phyloP scores from a whole-genome alignment of 208 protist species.

The Crithidia fasciculata region DNA sequence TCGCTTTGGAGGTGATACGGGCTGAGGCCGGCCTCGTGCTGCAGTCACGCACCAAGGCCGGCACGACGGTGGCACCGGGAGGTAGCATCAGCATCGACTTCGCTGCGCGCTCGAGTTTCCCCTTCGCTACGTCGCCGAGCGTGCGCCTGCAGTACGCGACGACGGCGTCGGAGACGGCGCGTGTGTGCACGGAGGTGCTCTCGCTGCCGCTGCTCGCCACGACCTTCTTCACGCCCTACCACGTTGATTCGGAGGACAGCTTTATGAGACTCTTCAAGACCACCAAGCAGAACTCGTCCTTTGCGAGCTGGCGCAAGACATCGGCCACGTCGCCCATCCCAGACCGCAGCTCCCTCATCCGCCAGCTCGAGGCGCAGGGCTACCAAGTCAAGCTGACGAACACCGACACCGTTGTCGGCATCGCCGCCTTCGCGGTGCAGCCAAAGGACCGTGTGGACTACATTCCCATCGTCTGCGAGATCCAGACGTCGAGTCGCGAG shows the following conservation, averaged over 20 bases:
- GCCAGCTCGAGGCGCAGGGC: slow-evolving; percentile 25
- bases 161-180: slow-evolving; percentile 4
- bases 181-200: slow-evolving; percentile 45
- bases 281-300: slow-evolving; percentile 34
- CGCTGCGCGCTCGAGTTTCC: slow-evolving; percentile 61
- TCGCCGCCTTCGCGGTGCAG: slow-evolving; percentile 74
- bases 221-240: slow-evolving; percentile 73
- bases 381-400: slow-evolving; percentile 16
- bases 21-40: slow-evolving; percentile 62
- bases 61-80: slow-evolving; percentile 21
- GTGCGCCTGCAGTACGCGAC: slow-evolving; percentile 60
- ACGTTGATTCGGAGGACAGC: slow-evolving; percentile 43
- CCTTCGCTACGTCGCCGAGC: slow-evolving; percentile 65
- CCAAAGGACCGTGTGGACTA: slow-evolving; percentile 64
- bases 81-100: slow-evolving; percentile 54
- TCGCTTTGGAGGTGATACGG: slow-evolving; percentile 51
- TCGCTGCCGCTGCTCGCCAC: slow-evolving; percentile 67
- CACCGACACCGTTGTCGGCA: slow-evolving; percentile 37
- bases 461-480: slow-evolving; percentile 60
- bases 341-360: neutral
- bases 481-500: slow-evolving; percentile 35
- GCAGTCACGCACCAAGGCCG: slow-evolving; percentile 53
- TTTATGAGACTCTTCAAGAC: slow-evolving; percentile 45
- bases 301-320: slow-evolving; percentile 32
- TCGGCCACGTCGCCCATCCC: slow-evolving; percentile 19